Base-by-base conservation (phyloP, 805 yeast genomes). In the Candida andamanensis region DNA sequence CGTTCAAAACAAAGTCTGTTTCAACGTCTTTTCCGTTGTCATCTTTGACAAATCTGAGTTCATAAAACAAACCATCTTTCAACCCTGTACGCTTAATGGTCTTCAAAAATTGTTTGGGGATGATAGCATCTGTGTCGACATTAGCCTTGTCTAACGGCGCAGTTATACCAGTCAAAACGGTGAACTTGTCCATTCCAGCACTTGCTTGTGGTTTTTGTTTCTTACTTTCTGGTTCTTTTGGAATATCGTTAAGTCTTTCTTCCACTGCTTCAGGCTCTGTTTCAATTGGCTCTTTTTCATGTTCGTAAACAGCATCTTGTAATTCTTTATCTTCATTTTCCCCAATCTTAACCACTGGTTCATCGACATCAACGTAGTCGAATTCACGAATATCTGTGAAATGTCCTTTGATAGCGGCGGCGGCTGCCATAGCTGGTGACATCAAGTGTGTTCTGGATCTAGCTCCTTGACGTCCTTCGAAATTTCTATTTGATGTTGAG, bases 341-440 rank as follows among this genome's bases (percentile, higher is more conserved):
- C 39, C 62, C 66, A 29, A 78, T 54, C 28, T 57, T 55, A 44
- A 85, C 63, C 39, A 76, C 67, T 40, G 94, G 79, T 49, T 76
- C 80, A 44, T 72, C 75, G 42, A 71, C 51, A 26, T 64, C 72
- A 41, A 70, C 65, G 60, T 76, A 82, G 39, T 76, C 66, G 58
- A 74, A 85, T 35, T 85, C 81, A 64, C 98, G 80, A 48, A 89
- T 89, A 56, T 92, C 98, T 28, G 84, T 74, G 50, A 92, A 80
- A 52, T 80, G 86, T 46, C 98, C 98, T 35, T 73, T 74, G 46
- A 92, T 80, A 50, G 89, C 96, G 13, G 98, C 97, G 14, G 97
- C 97, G 19, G 98, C 98, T 29, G 98, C 98, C 98, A 92, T 92
- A 15, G 95, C 95, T 24, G 98, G 98, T 10, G 96, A 85, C 95